Base-by-base conservation (phyloP, 208 protist genomes). In the Wallacemonas rigidus region DNA sequence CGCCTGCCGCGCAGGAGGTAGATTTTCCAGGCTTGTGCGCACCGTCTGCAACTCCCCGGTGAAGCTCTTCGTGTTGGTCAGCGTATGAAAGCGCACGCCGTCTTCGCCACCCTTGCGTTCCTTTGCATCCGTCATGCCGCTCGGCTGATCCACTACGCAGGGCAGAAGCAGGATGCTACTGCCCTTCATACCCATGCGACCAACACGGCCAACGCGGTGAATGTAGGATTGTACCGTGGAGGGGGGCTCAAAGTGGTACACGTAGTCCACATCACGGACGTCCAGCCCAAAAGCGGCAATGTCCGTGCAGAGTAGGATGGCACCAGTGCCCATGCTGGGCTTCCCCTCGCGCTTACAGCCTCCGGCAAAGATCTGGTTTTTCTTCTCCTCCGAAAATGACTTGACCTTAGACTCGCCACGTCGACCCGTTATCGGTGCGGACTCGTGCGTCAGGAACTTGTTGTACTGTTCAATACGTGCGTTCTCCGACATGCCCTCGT, bases 231-330 rank as follows among this genome's bases (percentile, higher is more conserved):
- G 81, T 54, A 88, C 81, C 12, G 86, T 89, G 1, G 81, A 41
- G 6, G 93, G 93, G 2, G 89, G 88, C 72, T 97, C 91, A 79
- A 96, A 96, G 75, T 96, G 93, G 75, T 94, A 94, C 9, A 97
- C 93, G 56, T 97, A 97, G 77, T 95, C 91, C 15, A 97, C 91
- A 81, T 97, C 91, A 40, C 93, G 90, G 17, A 97, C 90, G 62
- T 97, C 93, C 11, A 97, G 75, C 3, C 93, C 93, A 57, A 95
- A 96, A 64, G 93, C 93, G 40, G 88, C 87, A 44, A 95, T 82
- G 72, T 97, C 90, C 17, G 93, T 97, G 76, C 90, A 96, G 2
- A 97, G 84, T 35, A 97, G 77, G 76, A 97, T 88, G 26, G 90
- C 89, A 8, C 92, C 92, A 6, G 77, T 81, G 26, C 91, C 91